phyloP scores from a whole-genome alignment of 106 monocot species.

The Acorus calamus region DNA sequence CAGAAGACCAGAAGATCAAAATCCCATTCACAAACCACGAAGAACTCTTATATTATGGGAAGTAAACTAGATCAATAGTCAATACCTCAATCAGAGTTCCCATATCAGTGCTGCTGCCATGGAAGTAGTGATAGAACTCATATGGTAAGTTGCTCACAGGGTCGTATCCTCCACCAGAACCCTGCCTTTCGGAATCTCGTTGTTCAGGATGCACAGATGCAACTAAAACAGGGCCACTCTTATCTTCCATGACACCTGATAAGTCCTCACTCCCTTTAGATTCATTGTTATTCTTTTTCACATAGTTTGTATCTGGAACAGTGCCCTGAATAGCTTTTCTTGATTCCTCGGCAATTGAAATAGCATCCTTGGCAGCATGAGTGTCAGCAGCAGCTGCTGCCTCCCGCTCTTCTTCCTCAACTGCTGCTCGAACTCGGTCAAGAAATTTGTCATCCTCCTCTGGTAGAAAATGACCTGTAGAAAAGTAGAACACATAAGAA shows the following conservation, averaged over 20 bases:
- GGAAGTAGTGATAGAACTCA: constrained; percentile 96
- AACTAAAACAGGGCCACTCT: constrained; percentile 7
- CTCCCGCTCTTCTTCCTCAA: constrained; percentile 94
- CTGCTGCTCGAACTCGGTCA: constrained; percentile 67
- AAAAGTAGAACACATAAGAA: not conserved
- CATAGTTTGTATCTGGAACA: constrained; percentile 11
- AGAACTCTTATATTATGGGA: not conserved
- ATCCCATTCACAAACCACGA: not conserved
- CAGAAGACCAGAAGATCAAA: not conserved
- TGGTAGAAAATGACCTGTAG: constrained; percentile 90
- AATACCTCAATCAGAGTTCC: constrained; percentile 91
- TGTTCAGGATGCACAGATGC: constrained; percentile 6
- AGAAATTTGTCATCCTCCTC: constrained; percentile 98
- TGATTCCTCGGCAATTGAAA: constrained; percentile 71
- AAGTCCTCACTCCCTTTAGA: constrained; percentile 4
- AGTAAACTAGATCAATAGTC: constrained; percentile 1
- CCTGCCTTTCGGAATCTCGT: constrained; percentile 22
- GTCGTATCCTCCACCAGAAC: constrained; percentile 21
- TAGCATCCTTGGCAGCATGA: constrained; percentile 83
- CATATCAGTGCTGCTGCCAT: constrained; percentile 92
- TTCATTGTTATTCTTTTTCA: constrained; percentile 7
- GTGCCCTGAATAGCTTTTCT: constrained; percentile 32
- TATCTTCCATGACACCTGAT: constrained; percentile 12
- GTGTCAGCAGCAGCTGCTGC: constrained; percentile 54
- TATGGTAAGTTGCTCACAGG: constrained; percentile 51